These are phyloP conservation scores for Leccinum pachyderme DNA, from an alignment of 1,284 basidiomycete species.

Conservation along the genomic window DNA sequence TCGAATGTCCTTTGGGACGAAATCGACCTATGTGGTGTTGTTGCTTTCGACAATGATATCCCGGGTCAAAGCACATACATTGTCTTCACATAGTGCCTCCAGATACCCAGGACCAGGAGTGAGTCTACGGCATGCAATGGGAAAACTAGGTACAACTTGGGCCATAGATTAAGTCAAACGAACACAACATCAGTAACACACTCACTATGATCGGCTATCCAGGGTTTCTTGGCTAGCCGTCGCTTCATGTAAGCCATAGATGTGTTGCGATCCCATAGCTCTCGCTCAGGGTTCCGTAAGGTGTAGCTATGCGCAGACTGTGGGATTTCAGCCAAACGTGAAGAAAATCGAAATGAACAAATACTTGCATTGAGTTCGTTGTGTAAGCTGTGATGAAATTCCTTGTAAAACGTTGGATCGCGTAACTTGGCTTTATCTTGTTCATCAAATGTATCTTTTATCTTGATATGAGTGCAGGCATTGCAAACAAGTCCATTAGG, in stretches of 20 bases:
- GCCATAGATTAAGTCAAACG: slow-evolving; percentile 31
- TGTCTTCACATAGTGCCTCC: slow-evolving; percentile 39
- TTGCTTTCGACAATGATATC: background rate
- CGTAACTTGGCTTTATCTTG: slow-evolving; percentile 51
- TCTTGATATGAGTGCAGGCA: background rate
- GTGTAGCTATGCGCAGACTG: slow-evolving; percentile 49
- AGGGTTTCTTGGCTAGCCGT: slow-evolving; percentile 54
- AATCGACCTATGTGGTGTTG: slow-evolving; percentile 49
- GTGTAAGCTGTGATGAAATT: slow-evolving; percentile 52
- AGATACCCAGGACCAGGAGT: slow-evolving; percentile 68
- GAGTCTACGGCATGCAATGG: slow-evolving; percentile 54
- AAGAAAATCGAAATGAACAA: background rate
- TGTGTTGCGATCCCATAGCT: slow-evolving; percentile 35
- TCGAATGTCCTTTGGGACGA: slow-evolving; percentile 50
- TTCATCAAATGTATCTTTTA: slow-evolving; percentile 49
- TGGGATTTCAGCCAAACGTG: background rate
- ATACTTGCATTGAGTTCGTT: slow-evolving; percentile 47
- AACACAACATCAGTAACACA: slow-evolving; percentile 18
- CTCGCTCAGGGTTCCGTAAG: slow-evolving; percentile 42
- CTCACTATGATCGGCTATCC: slow-evolving; percentile 45
- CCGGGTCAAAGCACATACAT: slow-evolving; percentile 23
- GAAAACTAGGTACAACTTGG: slow-evolving; percentile 57
- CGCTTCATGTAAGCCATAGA: slow-evolving; percentile 50
- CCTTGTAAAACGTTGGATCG: slow-evolving; percentile 45
- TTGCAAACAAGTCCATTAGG: background rate